Percentiles rank a stretch among this genome's conserved stretches.
Evolutionary conservation across 805 yeast genomes (phyloP).

Genomic region (Torulaspora microellipsoides): DNA sequence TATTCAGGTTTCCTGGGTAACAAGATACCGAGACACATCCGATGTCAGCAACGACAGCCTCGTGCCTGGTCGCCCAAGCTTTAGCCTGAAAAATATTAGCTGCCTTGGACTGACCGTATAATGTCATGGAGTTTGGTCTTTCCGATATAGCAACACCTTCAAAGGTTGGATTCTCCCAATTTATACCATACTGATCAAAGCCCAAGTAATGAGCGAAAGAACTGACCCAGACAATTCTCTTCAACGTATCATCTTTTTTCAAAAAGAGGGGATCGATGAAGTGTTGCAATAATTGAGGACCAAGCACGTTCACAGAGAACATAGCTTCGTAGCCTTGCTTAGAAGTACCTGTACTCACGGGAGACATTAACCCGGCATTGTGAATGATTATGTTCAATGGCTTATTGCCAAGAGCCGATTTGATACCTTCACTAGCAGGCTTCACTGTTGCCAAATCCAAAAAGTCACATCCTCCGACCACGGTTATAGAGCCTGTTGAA

Average conservation of each 20-base stretch:
- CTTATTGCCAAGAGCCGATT: constrained; percentile 13
- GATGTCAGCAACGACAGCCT: constrained; percentile 19
- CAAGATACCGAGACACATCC: constrained; percentile 34
- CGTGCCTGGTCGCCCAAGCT: constrained; percentile 33
- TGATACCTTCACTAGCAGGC: constrained; percentile 27
- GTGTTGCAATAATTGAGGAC: constrained; percentile 38
- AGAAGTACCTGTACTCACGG: constrained; percentile 27
- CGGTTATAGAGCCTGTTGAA: constrained; percentile 24
- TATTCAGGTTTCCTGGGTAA: constrained; percentile 37
- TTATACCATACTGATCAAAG: constrained; percentile 32
- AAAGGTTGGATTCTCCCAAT: constrained; percentile 31
- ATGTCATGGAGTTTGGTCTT: constrained; percentile 18
- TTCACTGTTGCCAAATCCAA: constrained; percentile 37
- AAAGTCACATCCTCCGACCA: constrained; percentile 35
- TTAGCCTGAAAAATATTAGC: constrained; percentile 34
- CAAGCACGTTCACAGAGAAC: constrained; percentile 37
- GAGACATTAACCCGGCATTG: constrained; percentile 38
- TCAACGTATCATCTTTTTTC: constrained; percentile 28
- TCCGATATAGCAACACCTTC: constrained; percentile 15
- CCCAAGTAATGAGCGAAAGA: constrained; percentile 34
- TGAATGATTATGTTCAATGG: constrained; percentile 34
- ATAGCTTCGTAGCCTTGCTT: constrained; percentile 37
- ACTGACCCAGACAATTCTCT: constrained; percentile 40
- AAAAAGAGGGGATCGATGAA: constrained; percentile 36
- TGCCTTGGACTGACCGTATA: constrained; percentile 41